These are phyloP conservation scores for Solanum ossicruentum DNA, from an alignment of 257 asterid species.

Conservation along the genomic window DNA sequence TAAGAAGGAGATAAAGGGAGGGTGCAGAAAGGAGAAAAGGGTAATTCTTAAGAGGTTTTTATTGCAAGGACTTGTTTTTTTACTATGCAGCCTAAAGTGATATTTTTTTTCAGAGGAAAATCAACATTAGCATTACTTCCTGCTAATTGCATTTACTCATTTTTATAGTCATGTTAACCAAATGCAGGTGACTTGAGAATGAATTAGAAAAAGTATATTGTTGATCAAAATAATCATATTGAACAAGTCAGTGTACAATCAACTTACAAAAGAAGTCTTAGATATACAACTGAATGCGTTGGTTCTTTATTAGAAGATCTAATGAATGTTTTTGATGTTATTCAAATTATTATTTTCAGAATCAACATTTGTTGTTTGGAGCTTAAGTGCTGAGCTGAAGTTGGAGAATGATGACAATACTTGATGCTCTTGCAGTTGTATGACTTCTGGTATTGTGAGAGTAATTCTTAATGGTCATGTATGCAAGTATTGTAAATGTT, in stretches of 20 bases:
- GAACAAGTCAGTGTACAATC: background rate
- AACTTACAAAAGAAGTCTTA: background rate
- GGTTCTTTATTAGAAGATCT: background rate
- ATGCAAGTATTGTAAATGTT: background rate
- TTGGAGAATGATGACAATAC: background rate
- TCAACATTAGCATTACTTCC: background rate
- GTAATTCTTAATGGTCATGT: background rate
- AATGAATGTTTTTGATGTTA: background rate
- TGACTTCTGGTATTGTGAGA: background rate
- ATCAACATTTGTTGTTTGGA: background rate
- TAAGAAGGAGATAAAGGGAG: background rate
- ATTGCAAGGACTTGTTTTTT: background rate
- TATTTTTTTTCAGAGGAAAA: background rate
- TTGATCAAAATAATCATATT: background rate
- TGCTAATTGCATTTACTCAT: background rate
- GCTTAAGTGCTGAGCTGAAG: background rate
- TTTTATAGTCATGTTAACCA: background rate
- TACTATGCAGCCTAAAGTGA: background rate
- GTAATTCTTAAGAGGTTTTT: background rate
- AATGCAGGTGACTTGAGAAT: background rate
- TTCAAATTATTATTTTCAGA: background rate
- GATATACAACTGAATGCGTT: background rate
- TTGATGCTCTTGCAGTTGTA: background rate
- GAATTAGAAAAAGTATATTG: background rate
- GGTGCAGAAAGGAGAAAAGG: background rate